Conservation (phyloP, 208 protist genomes). For the Crithidia expoeki region DNA sequence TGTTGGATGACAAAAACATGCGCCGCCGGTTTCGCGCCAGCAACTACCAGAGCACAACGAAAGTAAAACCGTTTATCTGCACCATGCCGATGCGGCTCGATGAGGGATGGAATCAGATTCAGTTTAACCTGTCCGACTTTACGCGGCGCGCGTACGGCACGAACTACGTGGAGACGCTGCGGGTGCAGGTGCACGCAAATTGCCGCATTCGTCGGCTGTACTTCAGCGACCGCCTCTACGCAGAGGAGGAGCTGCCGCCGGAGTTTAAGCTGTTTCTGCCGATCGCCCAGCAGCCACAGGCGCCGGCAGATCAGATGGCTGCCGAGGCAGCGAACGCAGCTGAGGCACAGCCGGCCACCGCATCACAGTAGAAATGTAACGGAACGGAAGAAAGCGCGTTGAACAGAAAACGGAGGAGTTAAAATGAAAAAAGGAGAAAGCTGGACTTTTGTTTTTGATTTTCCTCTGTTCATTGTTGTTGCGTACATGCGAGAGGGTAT, state of each 20-base stretch:
- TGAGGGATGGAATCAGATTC: constrained; percentile 99
- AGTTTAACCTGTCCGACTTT: constrained; percentile 99
- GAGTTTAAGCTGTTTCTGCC: constrained; percentile 99
- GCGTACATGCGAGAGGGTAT: too few species aligned
- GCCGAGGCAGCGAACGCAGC: constrained; percentile 24
- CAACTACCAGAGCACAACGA: constrained; percentile 98
- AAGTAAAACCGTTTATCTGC: constrained; percentile 99
- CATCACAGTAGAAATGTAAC: neutral
- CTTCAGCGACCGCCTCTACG: constrained; percentile 99
- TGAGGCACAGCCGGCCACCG: constrained; percentile 21
- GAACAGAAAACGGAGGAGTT: neutral
- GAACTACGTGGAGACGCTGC: constrained; percentile 99
- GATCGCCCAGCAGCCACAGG: constrained; percentile 73
- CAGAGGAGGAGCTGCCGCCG: constrained; percentile 99
- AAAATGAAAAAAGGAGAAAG: neutral
- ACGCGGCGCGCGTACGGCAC: constrained; percentile 99
- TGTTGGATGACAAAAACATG: constrained; percentile 99
- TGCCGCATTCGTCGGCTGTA: constrained; percentile 99
- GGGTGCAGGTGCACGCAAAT: constrained; percentile 99
- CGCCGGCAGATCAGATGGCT: constrained; percentile 26
- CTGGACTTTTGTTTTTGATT: too few species aligned
- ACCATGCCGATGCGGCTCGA: constrained; percentile 99
- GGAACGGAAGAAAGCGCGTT: neutral
- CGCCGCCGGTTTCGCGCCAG: constrained; percentile 97
- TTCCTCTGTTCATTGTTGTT: too few species aligned